These are phyloP conservation scores for Penicillium silybi DNA, from an alignment of 495 filamentous ascomycete genomes.

Conservation along the genomic window DNA sequence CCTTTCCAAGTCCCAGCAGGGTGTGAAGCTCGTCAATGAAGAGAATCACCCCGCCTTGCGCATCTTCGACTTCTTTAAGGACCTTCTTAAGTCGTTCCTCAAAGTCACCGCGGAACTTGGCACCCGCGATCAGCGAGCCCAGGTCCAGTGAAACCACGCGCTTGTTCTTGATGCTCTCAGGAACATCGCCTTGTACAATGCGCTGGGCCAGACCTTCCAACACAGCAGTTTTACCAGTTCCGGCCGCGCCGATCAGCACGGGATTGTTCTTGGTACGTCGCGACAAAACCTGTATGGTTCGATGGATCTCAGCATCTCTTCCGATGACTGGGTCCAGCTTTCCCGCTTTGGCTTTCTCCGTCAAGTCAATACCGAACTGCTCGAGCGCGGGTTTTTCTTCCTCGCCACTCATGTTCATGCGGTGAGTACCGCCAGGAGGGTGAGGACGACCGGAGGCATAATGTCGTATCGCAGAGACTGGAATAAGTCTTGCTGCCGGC, in stretches of 20 bases:
- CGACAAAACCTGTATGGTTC: slow-evolving; percentile 91
- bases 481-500: slow-evolving; percentile 3
- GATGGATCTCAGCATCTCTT: slow-evolving; percentile 82
- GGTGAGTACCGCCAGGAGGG: slow-evolving; percentile 86
- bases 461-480: slow-evolving; percentile 33
- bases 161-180: slow-evolving; percentile 95
- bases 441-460: slow-evolving; percentile 80
- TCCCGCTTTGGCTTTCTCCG: slow-evolving; percentile 76
- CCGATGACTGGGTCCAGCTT: slow-evolving; percentile 97
- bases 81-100: slow-evolving; percentile 91
- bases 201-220: slow-evolving; percentile 88
- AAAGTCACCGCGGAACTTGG: slow-evolving; percentile 94
- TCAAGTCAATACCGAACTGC: slow-evolving; percentile 87
- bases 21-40: slow-evolving; percentile 97
- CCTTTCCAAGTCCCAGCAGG: slow-evolving; percentile 86
- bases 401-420: slow-evolving; percentile 80
- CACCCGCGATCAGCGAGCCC: slow-evolving; percentile 88
- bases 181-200: slow-evolving; percentile 89
- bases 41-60: slow-evolving; percentile 82
- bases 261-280: slow-evolving; percentile 96
- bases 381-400: slow-evolving; percentile 83
- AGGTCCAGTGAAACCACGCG: slow-evolving; percentile 82
- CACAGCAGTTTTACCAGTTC: slow-evolving; percentile 94
- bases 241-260: slow-evolving; percentile 85
- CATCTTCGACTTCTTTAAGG: slow-evolving; percentile 83